Conservation (phyloP, 2,329 filamentous ascomycete genomes). For the Trichoderma asperellum region DNA sequence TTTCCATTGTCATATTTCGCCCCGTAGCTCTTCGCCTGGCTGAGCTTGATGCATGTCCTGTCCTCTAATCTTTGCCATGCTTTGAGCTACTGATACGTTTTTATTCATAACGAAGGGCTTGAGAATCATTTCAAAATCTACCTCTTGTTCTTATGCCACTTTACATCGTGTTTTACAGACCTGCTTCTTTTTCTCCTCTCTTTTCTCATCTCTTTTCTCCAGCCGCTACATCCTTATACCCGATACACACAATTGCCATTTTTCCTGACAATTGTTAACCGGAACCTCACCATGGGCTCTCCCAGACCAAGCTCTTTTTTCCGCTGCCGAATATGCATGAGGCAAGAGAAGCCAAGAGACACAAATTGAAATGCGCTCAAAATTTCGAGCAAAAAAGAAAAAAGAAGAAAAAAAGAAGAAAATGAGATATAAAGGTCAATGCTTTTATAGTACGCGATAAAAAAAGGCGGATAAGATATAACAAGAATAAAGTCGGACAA, state of each 20-base stretch:
- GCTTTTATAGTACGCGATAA: constrained; percentile 1
- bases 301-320: background rate
- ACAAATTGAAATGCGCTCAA: background rate
- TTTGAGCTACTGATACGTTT: background rate
- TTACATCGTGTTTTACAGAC: background rate
- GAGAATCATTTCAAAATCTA: background rate
- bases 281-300: background rate
- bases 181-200: background rate
- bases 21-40: background rate
- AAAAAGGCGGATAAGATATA: background rate
- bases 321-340: background rate
- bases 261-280: constrained; percentile 5
- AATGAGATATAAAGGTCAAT: background rate
- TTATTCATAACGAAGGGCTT: background rate
- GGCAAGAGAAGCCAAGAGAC: background rate
- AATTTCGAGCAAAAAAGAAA: background rate
- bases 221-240: constrained; percentile 1
- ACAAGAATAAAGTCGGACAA: background rate
- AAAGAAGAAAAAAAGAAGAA: background rate
- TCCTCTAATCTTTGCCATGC: background rate
- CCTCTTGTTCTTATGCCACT: background rate
- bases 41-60: background rate
- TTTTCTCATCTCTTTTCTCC: background rate
- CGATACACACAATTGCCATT: constrained; percentile 12
- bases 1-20: background rate